Base-by-base conservation (phyloP, 805 yeast species). In the Kazachstania viticola region DNA sequence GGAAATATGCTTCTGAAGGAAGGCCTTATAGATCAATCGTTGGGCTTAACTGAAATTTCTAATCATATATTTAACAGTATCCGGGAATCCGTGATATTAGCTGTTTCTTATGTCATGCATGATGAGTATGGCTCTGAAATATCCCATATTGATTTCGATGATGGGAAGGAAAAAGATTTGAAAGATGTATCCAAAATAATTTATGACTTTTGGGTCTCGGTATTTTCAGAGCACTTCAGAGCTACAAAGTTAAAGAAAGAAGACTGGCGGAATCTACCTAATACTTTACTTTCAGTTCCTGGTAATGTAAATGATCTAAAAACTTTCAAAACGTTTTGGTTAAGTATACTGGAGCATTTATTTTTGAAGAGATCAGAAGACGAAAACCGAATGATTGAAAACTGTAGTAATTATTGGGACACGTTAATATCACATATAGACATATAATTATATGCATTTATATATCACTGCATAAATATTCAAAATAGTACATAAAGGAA, bases 101-200 rank as follows among this genome's bases (percentile, higher is more conserved):
- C 73, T 1, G 57, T 76, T 2, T 73, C 69, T 29, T 51, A 49
- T 29, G 67, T 69, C 11, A 65, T 81, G 70, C 48, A 45, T n/a
- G 46, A 56, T 3, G 73, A 64, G 27, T 80, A 69, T 46, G 83
- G 71, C 0, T 64, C 58, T 3, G 82, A 77, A 28, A 36, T 72
- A 11, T 69, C 60, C 3, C 46, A 74, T 23, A 38, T 75, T 4
- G 74, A 66, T 1, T 78, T 73, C 45, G 53, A 65, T 15, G 56
- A 60, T 9, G 40, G 52, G 12, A 22, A 45, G 2, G 39, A 70
- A 2, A 25, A 24, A 1, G 51, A 58, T 7, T 41, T 79, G n/a
- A 30, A 26, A 3, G 73, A 67, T 34, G 64, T 73, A 15, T 51
- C 68, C 2, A 41, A 51, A 1, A 51, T 58, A 4, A 47, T 80